Base-by-base conservation (phyloP, 1,139 yeast species). In the Saccharomyces pastorianus region DNA sequence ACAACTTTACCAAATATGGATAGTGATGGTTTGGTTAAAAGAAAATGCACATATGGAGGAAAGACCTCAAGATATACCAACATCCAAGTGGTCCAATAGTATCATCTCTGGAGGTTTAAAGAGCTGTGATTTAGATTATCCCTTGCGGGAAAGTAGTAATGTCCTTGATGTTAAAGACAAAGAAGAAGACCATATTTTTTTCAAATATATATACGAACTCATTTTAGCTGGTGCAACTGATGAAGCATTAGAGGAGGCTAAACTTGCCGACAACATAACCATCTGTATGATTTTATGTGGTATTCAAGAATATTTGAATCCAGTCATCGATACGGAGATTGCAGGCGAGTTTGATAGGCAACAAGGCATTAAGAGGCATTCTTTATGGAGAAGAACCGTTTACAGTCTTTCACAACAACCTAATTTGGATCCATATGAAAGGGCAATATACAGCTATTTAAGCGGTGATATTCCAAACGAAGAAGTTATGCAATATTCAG, bases 331-430 rank as follows among this genome's bases (percentile, higher is more conserved):
- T 62, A 62, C 57, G n/a, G 66, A 65, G 51, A 26, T 63, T 17
- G 51, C 55, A 7, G 65, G 65, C 28, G 67, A 60, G 14, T 57
- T 61, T 17, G 63, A 64, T 14, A 62, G 66, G 3, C 79, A 84
- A 7, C 76, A 79, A 23, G 96, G 96, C 1, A 78, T 83, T 47
- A 83, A 82, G 62, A 84, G 80, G 61, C 84, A 81, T 63, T 73
- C 83, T 11, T 71, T 87, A 47, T 89, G 96, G 96, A 80, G 87
- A 61, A 79, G 87, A 61, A 76, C 91, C 26, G 86, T 93, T 20
- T 82, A 78, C 65, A 76, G 82, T 55, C 70, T 90, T 25, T 78
- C 95, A 0, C 79, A 80, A 59, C 75, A 76, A 53, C 63, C 73
- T 0, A 67, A 72, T 3, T 59, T 85, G 7, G 76, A 79, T 59